A percentile compares a stretch with the other conserved stretches of the same genome.
Conservation (phyloP, 148 eudicot genomes). For the Chenopodium formosanum region DNA sequence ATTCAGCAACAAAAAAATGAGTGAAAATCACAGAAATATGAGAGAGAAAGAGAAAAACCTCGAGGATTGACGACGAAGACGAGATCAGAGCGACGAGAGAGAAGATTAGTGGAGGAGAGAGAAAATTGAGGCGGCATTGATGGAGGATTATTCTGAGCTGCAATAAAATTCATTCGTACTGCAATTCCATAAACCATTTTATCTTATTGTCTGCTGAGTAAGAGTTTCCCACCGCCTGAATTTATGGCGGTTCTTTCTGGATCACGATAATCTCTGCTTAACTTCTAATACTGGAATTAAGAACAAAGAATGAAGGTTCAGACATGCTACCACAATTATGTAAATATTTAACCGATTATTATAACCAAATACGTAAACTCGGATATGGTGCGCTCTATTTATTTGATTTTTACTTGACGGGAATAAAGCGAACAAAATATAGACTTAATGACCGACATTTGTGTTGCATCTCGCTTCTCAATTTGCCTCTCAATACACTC, state of each 20-base stretch:
- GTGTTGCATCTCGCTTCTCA: too few species aligned
- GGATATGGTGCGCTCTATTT: too few species aligned
- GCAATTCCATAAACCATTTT: conserved; percentile 20
- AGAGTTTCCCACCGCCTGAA: neutral
- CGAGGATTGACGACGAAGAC: conserved; percentile 87
- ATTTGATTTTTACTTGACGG: too few species aligned
- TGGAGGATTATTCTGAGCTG: conserved; percentile 30
- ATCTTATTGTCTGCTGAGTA: too few species aligned
- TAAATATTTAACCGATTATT: too few species aligned
- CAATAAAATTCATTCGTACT: conserved; percentile 23
- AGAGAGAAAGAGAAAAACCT: conserved; percentile 37
- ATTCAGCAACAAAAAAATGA: neutral
- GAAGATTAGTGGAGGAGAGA: conserved; percentile 29
- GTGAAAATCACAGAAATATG: neutral
- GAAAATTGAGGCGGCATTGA: conserved; percentile 48
- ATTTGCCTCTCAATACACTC: too few species aligned
- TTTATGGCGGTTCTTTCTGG: conserved; percentile 12
- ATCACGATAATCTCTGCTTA: neutral
- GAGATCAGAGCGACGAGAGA: conserved; percentile 65
- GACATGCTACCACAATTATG: neutral
- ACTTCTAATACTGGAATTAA: neutral
- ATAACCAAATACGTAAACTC: too few species aligned
- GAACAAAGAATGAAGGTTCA: neutral
- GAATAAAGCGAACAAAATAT: too few species aligned
- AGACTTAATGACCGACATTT: too few species aligned